A percentile compares a stretch with the other conserved stretches of the same genome.
phyloP scores from a whole-genome alignment of 331 rosid genomes.

The Ulmus americana region DNA sequence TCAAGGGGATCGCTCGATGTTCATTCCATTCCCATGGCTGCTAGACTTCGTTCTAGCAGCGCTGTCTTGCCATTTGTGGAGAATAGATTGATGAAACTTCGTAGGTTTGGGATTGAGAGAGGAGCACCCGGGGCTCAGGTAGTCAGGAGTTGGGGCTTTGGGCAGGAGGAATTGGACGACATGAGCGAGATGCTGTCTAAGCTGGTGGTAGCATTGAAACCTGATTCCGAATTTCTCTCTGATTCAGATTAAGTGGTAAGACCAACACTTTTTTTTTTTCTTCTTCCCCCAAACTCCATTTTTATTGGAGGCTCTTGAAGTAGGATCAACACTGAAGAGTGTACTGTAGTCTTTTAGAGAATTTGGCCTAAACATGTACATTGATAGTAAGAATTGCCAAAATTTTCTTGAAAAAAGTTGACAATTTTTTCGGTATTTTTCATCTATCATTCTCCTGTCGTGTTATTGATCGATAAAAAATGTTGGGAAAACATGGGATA shows the following conservation, averaged over 20 bases:
- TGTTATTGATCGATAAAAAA: too few species aligned
- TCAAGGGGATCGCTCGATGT: constrained; percentile 71
- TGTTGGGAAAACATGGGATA: too few species aligned
- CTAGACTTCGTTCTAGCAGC: constrained; percentile 73
- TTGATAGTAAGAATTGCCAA: too few species aligned
- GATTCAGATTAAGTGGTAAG: constrained; percentile 60
- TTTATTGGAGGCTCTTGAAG: too few species aligned
- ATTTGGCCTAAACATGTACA: too few species aligned
- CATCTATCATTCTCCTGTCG: too few species aligned
- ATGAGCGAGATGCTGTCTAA: constrained; percentile 72
- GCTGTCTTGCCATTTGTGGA: constrained; percentile 62
- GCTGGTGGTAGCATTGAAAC: constrained; percentile 50
- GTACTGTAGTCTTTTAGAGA: too few species aligned
- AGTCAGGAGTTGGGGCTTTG: constrained; percentile 70
- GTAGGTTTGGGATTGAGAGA: constrained; percentile 44
- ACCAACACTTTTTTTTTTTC: not conserved
- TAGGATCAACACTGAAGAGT: too few species aligned
- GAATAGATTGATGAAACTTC: constrained; percentile 54
- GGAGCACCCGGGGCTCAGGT: constrained; percentile 60
- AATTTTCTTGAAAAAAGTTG: too few species aligned
- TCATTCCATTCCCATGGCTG: constrained; percentile 76
- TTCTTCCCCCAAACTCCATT: too few species aligned
- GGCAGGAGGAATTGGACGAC: constrained; percentile 66
- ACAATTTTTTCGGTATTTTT: too few species aligned
- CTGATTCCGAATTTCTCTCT: constrained; percentile 41